Conservation (phyloP, 2,329 filamentous ascomycete genomes). For the Colletotrichum spaethianum region DNA sequence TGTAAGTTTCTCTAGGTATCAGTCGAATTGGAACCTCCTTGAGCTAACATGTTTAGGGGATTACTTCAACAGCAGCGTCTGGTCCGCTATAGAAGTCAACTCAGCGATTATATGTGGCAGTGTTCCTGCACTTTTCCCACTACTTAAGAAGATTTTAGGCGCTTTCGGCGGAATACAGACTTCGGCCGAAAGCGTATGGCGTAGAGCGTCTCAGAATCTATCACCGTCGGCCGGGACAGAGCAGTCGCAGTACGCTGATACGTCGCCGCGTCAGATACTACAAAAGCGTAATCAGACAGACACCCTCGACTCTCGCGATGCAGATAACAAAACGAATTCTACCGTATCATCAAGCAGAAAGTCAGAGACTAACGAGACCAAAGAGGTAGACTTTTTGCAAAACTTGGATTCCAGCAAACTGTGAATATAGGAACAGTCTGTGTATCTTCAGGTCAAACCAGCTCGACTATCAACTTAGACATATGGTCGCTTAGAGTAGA, state of each 20-base stretch:
- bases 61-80: slow-evolving; percentile 48
- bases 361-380: background rate
- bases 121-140: slow-evolving; percentile 56
- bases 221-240: background rate
- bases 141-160: slow-evolving; percentile 42
- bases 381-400: background rate
- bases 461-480: background rate
- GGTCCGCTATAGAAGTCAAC: slow-evolving; percentile 51
- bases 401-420: background rate
- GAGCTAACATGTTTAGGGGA: slow-evolving; percentile 40
- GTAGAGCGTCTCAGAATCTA: background rate
- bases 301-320: background rate
- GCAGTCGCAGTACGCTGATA: background rate
- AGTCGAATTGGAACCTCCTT: background rate
- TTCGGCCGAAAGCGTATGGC: background rate
- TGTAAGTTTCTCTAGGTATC: slow-evolving; percentile 1
- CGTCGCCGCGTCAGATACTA: background rate
- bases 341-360: background rate
- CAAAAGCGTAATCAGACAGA: background rate
- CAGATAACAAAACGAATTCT: background rate
- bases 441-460: background rate
- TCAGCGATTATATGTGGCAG: slow-evolving; percentile 59
- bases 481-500: background rate
- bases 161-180: background rate
- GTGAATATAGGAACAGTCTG: background rate